A percentile compares a stretch with the other conserved stretches of the same genome.
These are phyloP conservation scores for Xylariaceae sp. DNA, from an alignment of 2,329 filamentous ascomycete species.

Conservation along the genomic window DNA sequence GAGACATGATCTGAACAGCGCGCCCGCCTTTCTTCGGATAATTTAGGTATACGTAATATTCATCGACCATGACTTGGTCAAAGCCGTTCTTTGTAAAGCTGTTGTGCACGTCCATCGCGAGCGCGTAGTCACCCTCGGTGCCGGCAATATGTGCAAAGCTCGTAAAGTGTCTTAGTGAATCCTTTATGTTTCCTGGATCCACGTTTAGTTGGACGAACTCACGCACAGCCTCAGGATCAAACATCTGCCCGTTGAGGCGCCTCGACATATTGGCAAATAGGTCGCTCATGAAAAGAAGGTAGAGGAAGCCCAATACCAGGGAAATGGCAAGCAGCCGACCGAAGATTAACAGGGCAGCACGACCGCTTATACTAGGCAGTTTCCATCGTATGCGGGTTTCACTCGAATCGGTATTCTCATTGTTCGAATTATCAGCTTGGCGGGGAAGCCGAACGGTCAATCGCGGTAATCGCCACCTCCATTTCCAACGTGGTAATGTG, in stretches of 20 bases:
- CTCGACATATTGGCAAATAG: slow-evolving; percentile 72
- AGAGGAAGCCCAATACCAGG: slow-evolving; percentile 78
- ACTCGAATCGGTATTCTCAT: slow-evolving; percentile 25
- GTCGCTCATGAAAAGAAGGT: slow-evolving; percentile 85
- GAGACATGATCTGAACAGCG: slow-evolving; percentile 78
- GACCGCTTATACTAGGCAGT: slow-evolving; percentile 49
- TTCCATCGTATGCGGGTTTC: slow-evolving; percentile 37
- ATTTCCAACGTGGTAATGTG: slow-evolving; percentile 60
- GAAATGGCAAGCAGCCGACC: slow-evolving; percentile 77
- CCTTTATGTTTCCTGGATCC: slow-evolving; percentile 71
- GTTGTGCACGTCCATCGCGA: slow-evolving; percentile 83
- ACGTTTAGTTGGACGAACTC: slow-evolving; percentile 75
- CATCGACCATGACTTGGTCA: slow-evolving; percentile 76
- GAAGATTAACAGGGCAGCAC: slow-evolving; percentile 64
- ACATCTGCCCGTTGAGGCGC: slow-evolving; percentile 71
- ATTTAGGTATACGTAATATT: slow-evolving; percentile 90
- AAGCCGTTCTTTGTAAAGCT: slow-evolving; percentile 75
- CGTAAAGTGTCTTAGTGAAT: slow-evolving; percentile 78
- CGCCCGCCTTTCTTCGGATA: slow-evolving; percentile 82
- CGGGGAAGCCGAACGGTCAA: slow-evolving; percentile 57
- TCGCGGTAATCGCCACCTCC: slow-evolving; percentile 58
- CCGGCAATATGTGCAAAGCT: slow-evolving; percentile 89
- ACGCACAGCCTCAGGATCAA: slow-evolving; percentile 83
- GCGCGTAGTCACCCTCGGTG: slow-evolving; percentile 88
- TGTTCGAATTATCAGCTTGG: slow-evolving; percentile 35